phyloP scores from a whole-genome alignment of 768 basidiomycete species.

The Phaeolepiota aurea region DNA sequence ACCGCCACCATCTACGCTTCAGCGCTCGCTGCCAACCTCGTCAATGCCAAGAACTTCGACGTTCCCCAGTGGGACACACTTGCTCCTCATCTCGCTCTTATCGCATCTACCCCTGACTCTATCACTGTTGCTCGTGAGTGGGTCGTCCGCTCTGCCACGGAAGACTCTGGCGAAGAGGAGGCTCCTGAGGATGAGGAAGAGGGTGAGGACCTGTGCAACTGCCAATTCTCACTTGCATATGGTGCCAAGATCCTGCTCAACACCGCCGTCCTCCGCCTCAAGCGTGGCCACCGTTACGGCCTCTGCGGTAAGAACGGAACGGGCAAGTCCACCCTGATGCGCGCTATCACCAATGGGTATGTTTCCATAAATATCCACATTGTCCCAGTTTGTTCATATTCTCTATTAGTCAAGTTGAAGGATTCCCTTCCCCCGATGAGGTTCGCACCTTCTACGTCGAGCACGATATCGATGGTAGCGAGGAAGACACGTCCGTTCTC shows the following conservation, averaged over 20 bases:
- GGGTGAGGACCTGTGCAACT: slow-evolving; percentile 98
- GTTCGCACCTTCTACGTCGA: slow-evolving; percentile 99
- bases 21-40: slow-evolving; percentile 75
- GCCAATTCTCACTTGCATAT: slow-evolving; percentile 97
- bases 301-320: slow-evolving; percentile 98
- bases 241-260: slow-evolving; percentile 98
- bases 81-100: slow-evolving; percentile 66
- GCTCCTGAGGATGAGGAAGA: slow-evolving; percentile 88
- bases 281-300: slow-evolving; percentile 98
- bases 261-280: slow-evolving; percentile 92
- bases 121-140: slow-evolving; percentile 69
- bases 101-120: slow-evolving; percentile 57
- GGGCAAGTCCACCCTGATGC: slow-evolving; percentile 93
- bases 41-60: slow-evolving; percentile 90
- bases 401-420: slow-evolving; percentile 72
- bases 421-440: slow-evolving; percentile 94
- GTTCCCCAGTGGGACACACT: slow-evolving; percentile 81
- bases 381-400: slow-evolving; percentile 19
- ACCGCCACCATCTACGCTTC: slow-evolving; percentile 62
- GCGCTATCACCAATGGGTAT: slow-evolving; percentile 80
- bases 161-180: slow-evolving; percentile 60
- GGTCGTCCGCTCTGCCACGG: slow-evolving; percentile 83
- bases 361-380: slow-evolving; percentile 15
- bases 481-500: slow-evolving; percentile 85
- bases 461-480: slow-evolving; percentile 96